Percentiles rank a stretch among this genome's conserved stretches.
Conservation (phyloP, 768 basidiomycete genomes). For the Russula dissimulans region DNA sequence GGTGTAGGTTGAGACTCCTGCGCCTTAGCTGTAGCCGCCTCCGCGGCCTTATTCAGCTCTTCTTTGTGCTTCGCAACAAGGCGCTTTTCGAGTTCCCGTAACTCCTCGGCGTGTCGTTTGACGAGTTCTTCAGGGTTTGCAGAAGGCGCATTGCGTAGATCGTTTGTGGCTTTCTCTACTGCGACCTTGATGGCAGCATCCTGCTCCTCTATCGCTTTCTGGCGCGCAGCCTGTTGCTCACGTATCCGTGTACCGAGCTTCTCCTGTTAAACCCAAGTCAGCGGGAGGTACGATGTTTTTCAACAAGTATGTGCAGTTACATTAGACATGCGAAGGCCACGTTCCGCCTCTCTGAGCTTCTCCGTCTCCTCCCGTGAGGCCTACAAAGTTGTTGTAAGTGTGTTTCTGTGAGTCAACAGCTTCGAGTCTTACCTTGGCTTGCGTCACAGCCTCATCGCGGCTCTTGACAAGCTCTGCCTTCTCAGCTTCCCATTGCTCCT, state of each 20-base stretch:
- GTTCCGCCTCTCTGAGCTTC: slow-evolving; percentile 20
- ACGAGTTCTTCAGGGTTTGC: slow-evolving; percentile 30
- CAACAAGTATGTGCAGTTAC: slow-evolving; percentile 9
- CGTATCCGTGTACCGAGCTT: slow-evolving; percentile 38
- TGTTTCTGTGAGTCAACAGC: neutral
- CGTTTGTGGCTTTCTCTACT: slow-evolving; percentile 45
- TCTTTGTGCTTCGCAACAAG: slow-evolving; percentile 44
- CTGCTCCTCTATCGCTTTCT: slow-evolving; percentile 41
- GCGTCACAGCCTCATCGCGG: slow-evolving; percentile 50
- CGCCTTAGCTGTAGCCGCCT: slow-evolving; percentile 31
- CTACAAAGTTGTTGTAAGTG: slow-evolving; percentile 4
- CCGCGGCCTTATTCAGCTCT: slow-evolving; percentile 41
- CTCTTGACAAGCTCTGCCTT: slow-evolving; percentile 48
- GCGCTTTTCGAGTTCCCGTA: slow-evolving; percentile 45
- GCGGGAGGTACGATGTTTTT: neutral
- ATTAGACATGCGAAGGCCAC: slow-evolving; percentile 20
- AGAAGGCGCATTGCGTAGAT: slow-evolving; percentile 27
- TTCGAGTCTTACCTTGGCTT: slow-evolving; percentile 41
- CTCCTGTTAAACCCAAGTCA: slow-evolving; percentile 33
- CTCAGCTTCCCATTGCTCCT: slow-evolving; percentile 46
- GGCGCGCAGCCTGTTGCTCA: slow-evolving; percentile 41
- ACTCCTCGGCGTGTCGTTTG: slow-evolving; percentile 51
- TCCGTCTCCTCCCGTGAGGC: slow-evolving; percentile 21
- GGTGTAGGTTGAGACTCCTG: slow-evolving; percentile 20
- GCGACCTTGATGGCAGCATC: slow-evolving; percentile 46